These are phyloP conservation scores for Puccinia novopanici DNA, from an alignment of 1,284 basidiomycete genomes.

Conservation along the genomic window DNA sequence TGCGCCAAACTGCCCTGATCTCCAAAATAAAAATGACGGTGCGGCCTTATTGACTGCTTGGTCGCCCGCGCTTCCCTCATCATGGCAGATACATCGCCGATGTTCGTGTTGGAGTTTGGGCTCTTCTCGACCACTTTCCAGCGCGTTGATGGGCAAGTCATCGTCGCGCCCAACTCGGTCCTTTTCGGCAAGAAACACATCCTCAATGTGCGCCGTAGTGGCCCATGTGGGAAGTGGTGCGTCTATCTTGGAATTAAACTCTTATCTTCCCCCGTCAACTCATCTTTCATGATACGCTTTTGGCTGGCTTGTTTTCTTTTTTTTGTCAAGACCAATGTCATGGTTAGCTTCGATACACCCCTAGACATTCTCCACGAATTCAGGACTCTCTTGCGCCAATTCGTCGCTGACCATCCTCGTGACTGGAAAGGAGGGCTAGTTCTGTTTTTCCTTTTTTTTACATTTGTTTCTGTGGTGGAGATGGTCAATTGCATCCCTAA, in stretches of 20 bases:
- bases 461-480: neutral
- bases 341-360: constrained; percentile 58
- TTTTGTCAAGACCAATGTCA: constrained; percentile 51
- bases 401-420: constrained; percentile 69
- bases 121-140: constrained; percentile 78
- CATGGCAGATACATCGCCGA: constrained; percentile 69
- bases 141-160: constrained; percentile 73
- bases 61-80: constrained; percentile 66
- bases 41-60: neutral
- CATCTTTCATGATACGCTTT: neutral
- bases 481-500: neutral
- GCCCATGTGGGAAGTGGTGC: constrained; percentile 75
- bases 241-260: constrained; percentile 59
- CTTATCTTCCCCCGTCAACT: neutral
- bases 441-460: neutral
- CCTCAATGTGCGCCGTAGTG: constrained; percentile 62
- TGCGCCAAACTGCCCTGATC: neutral
- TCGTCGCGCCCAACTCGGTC: constrained; percentile 78
- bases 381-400: constrained; percentile 66
- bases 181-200: constrained; percentile 73
- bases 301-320: neutral
- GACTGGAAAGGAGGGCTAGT: constrained; percentile 67
- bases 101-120: constrained; percentile 75
- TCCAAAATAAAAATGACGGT: neutral
- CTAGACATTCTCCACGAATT: constrained; percentile 67